Evolutionary conservation across 495 filamentous ascomycete genomes (phyloP), one percentile per base, ranked within the genome.

Genomic region (Articulospora tetracladia): DNA sequence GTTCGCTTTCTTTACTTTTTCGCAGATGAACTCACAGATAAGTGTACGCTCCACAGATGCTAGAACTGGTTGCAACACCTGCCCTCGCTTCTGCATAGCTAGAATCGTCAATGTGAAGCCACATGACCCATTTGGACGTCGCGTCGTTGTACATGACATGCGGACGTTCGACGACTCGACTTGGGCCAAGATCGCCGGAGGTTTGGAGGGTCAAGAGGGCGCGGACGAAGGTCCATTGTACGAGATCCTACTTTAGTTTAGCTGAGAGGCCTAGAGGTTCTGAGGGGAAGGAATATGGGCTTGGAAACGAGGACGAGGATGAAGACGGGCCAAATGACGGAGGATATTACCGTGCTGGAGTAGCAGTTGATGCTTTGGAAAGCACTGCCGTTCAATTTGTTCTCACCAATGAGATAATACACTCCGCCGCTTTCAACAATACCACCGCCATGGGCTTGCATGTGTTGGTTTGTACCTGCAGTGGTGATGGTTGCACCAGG

Each of bases 361-460:
- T 77, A 77, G 61, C 78, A 82, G 68, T 86, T 87, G 49, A 89
- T 73, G 61, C 79, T 81, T 59, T 83, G 76, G 68, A 88, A 88
- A 7, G 74, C 67, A 30, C 70, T 74, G 27, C 85, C 86, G 47
- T 76, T 64, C 3, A 77, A 73, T 69, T 89, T 87, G 72, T 89
- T 85, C 70, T 89, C 86, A 47, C 86, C 86, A 46, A 87, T 74
- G 56, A 81, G 72, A 72, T 87, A 87, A 74, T 83, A 89, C 0
- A 74, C 76, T 19, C 72, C 73, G 60, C 79, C 75, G 68, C 66
- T 15, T 28, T 52, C 27, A 4, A 60, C 49, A 27, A 63, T 59
- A 4, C 63, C 59, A 0, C 76, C 78, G 39, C 79, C 79, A 60
- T 82, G 79, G 3, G 86, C 86, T 73, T 89, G 83, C 11, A 89